Base-by-base conservation (phyloP, 2,329 filamentous ascomycete genomes). In the Trichoderma pleuroti region DNA sequence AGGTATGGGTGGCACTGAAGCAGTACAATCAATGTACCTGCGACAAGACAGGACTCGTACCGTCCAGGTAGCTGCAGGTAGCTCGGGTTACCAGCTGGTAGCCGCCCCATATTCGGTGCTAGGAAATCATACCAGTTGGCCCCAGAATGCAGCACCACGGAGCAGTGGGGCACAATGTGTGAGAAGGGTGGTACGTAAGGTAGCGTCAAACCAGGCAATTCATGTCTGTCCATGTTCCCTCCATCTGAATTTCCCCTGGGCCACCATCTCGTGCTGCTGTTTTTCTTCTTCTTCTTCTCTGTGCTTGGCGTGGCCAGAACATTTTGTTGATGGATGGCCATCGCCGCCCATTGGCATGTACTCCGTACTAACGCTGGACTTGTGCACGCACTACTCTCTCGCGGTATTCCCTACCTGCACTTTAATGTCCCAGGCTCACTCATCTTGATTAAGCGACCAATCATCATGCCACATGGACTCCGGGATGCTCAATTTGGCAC, bases 401-500 rank as follows among this genome's bases (percentile, higher is more conserved):
- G 62, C 63, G 63, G 63, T 46, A 49, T 21, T 59, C 18, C 56
- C 56, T 57, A 52, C 30, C 28, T 60, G 32, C 60, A 62, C 57
- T 68, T 54, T 62, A 70, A 70, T 70, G 52, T 56, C 36, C 26
- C 32, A 57, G 59, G 42, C 46, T 62, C 46, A 24, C 46, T 57
- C 67, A 42, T 63, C 46, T 63, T 70, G 59, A 21, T 63, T 12
- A 70, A 70, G 54, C 59, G 59, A 11, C 67, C 67, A 70, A 70
- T 70, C 57, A 68, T 21, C 26, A 61, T n/a, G 56, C 56, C 66
- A 52, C 66, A 68, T 68, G 66, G 66, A 61, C 66, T 68, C 66
- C 16, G 21, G 66, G 66, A 68, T 68, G 56, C 66, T 68, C 56
- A 61, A 68, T 68, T 61, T 68, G 66, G 66, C 39, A 61, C 66